Percentiles rank a stretch among this genome's conserved stretches.
Evolutionary conservation across 139 green algal species (phyloP).

Genomic region (Ettlia oleoabundans): DNA sequence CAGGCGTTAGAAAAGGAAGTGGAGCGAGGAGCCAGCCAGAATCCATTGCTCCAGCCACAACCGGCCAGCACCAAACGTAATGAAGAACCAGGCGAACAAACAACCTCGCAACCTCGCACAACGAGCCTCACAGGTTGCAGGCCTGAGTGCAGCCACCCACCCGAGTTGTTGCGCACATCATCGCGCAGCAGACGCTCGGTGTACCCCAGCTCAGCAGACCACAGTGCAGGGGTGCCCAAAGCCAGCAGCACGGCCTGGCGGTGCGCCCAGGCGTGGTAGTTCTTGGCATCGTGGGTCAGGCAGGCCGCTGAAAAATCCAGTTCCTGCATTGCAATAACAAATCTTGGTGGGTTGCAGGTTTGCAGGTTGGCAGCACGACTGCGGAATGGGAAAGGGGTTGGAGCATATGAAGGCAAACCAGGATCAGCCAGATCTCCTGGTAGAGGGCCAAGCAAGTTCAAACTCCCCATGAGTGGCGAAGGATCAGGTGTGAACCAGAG

Average conservation of each 20-base stretch:
- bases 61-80: neutral
- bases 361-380: no score
- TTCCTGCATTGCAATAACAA: constrained; percentile 43
- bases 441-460: no score
- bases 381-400: no score
- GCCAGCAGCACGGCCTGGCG: constrained; percentile 61
- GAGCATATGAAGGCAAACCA: no score
- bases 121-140: neutral
- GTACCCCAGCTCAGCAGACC: constrained; percentile 67
- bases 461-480: no score
- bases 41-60: neutral
- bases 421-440: no score
- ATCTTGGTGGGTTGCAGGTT: no score
- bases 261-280: constrained; percentile 93
- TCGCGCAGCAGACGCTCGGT: constrained; percentile 53
- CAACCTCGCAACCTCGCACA: neutral
- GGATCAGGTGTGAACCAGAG: neutral
- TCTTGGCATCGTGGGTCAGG: constrained; percentile 80
- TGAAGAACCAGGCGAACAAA: neutral
- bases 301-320: constrained; percentile 59
- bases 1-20: no score
- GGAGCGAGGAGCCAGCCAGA: neutral
- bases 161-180: constrained; percentile 88
- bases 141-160: neutral
- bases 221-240: constrained; percentile 11